Base-by-base conservation (phyloP, 164 flowering plant genomes). In the Houttuynia cordata region DNA sequence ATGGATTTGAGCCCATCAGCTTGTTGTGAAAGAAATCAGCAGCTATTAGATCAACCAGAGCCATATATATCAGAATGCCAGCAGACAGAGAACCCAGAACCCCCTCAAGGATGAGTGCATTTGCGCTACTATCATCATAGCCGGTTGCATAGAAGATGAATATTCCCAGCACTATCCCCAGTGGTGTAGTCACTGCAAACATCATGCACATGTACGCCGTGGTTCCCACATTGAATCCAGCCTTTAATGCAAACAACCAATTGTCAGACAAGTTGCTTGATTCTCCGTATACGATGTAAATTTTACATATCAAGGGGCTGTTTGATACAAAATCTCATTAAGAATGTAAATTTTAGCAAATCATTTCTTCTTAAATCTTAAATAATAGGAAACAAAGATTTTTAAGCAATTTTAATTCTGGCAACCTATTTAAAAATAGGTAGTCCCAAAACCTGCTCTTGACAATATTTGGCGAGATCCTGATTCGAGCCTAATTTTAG, bases 1-100 rank as follows among this genome's bases (percentile, higher is more conserved):
- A 68, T 0, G 58, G 57, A 18, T 63, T 51, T 0, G 83, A 81
- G 54, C 47, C 64, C 82, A 84, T 86, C 72, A 81, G 37, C 74
- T 80, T 81, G 78, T 81, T 86, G 53, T 84, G 86, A 66, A 86
- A 86, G 73, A 86, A 86, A 73, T 86, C 94, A 17, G 65, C 73
- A 1, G 88, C 82, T 25, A 86, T 75, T 18, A 84, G 85, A 73
- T 86, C 88, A 0, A 86, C 94, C 0, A 86, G 79, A 21, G 82
- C 87, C 90, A 84, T 84, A 78, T 86, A 84, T n/a, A 86, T 79
- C 9, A 86, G 75, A 21, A 86, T 72, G 7, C 94, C 90, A 0
- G 88, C 81, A 20, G 90, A 84, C 1, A 86, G 40, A 0, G 90
- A 76, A 0, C 94, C 86, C 67, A 84, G 51, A 12, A 86, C 15